These are phyloP conservation scores for Phialocephala subalpina DNA, from an alignment of 2,329 filamentous ascomycete genomes.

Conservation along the genomic window DNA sequence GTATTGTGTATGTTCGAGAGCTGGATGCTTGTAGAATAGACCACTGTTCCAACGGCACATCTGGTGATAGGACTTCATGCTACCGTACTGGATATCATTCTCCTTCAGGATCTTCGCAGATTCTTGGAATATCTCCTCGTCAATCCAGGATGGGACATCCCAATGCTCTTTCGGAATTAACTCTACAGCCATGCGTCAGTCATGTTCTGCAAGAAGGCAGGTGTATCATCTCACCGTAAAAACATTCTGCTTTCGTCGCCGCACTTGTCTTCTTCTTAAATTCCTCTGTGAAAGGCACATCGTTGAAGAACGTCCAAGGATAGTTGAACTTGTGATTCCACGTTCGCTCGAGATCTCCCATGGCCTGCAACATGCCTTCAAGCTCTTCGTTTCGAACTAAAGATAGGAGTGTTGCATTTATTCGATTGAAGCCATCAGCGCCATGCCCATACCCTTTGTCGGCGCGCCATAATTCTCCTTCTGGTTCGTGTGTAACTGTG, in stretches of 20 bases:
- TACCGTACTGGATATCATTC: conserved; percentile 88
- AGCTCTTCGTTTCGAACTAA: conserved; percentile 94
- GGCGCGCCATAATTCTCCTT: conserved; percentile 76
- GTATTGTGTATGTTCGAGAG: conserved; percentile 81
- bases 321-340: conserved; percentile 99
- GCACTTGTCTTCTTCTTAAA: conserved; percentile 86
- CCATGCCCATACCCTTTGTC: conserved; percentile 81
- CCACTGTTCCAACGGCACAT: conserved; percentile 99
- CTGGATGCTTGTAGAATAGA: conserved; percentile 96
- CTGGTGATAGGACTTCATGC: conserved; percentile 91
- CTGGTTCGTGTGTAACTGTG: conserved; percentile 82
- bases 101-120: conserved; percentile 85
- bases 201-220: not conserved
- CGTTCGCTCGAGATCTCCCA: conserved; percentile 89
- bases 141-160: conserved; percentile 92
- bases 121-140: conserved; percentile 83
- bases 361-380: conserved; percentile 82
- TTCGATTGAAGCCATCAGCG: conserved; percentile 78
- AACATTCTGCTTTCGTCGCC: conserved; percentile 86
- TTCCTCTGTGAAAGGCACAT: conserved; percentile 89
- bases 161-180: conserved; percentile 95
- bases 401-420: conserved; percentile 91
- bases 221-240: conserved; percentile 69
- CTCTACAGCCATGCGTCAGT: conserved; percentile 59
- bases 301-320: conserved; percentile 99